These are phyloP conservation scores for Echeveria elegans DNA, from an alignment of 164 flowering plant species.

Conservation along the genomic window DNA sequence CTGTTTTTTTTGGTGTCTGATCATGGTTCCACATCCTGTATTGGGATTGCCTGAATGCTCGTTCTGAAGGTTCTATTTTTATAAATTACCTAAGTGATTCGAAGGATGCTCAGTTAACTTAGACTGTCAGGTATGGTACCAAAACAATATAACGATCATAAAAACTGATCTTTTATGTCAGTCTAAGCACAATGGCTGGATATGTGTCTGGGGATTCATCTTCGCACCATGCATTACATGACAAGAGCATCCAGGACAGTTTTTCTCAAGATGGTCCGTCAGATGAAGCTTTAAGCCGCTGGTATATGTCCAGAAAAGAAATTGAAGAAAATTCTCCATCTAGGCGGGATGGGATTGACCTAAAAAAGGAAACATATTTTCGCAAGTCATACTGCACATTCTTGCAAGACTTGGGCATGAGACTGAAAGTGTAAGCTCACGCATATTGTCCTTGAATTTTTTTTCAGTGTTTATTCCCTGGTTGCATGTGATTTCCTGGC, in stretches of 20 bases:
- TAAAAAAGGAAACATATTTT: neutral
- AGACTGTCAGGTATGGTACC: too few relatives aligned
- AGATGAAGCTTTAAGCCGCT: neutral
- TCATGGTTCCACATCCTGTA: too few relatives aligned
- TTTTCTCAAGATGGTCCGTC: neutral
- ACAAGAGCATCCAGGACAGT: neutral
- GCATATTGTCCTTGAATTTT: too few relatives aligned
- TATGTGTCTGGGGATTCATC: neutral
- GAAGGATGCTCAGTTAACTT: too few relatives aligned
- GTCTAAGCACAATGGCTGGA: neutral
- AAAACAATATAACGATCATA: too few relatives aligned
- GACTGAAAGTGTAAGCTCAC: neutral
- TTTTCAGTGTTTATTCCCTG: too few relatives aligned
- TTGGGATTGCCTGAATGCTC: too few relatives aligned
- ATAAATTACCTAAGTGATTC: too few relatives aligned
- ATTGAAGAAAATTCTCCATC: neutral
- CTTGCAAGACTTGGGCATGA: neutral
- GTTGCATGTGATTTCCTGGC: too few relatives aligned
- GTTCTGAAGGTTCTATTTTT: too few relatives aligned
- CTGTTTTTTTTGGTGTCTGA: too few relatives aligned
- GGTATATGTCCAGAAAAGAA: neutral
- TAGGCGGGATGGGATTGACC: neutral
- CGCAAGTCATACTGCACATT: neutral
- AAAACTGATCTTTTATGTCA: too few relatives aligned
- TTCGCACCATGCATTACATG: neutral